Conservation (phyloP, 2,329 filamentous ascomycete genomes). For the Aspergillus phoenicis region DNA sequence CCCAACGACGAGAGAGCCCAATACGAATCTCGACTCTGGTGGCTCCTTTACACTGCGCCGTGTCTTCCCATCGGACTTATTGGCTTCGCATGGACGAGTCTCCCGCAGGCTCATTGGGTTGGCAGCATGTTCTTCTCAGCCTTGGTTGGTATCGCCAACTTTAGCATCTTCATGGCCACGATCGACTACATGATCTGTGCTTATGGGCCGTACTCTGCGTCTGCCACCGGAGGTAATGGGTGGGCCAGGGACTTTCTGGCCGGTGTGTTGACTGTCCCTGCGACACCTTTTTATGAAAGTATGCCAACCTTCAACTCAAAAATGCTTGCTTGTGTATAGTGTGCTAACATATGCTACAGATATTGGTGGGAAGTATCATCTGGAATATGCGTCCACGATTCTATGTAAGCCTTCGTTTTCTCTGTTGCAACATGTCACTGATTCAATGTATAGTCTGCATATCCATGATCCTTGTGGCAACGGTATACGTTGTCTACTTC, state of each 20-base stretch:
- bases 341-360: slow-evolving; percentile 42
- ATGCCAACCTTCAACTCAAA: background rate
- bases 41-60: slow-evolving; percentile 62
- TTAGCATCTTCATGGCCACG: slow-evolving; percentile 65
- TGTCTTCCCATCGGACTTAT: slow-evolving; percentile 63
- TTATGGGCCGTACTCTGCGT: slow-evolving; percentile 67
- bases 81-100: slow-evolving; percentile 65
- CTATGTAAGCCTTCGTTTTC: slow-evolving; percentile 46
- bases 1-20: slow-evolving; percentile 59
- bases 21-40: slow-evolving; percentile 60
- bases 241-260: slow-evolving; percentile 67
- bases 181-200: slow-evolving; percentile 70
- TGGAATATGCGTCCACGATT: slow-evolving; percentile 65
- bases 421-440: no score
- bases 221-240: slow-evolving; percentile 69
- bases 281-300: slow-evolving; percentile 52
- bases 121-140: slow-evolving; percentile 61
- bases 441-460: slow-evolving; percentile 49
- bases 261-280: slow-evolving; percentile 63
- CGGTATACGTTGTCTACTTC: slow-evolving; percentile 68
- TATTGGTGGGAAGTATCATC: slow-evolving; percentile 56
- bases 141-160: slow-evolving; percentile 66
- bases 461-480: slow-evolving; percentile 61
- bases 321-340: accelerated
- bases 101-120: slow-evolving; percentile 60